Percentiles rank a stretch among this genome's conserved stretches.
Evolutionary conservation across 2,329 filamentous ascomycete genomes (phyloP).

Genomic region (Talaromyces marneffei): DNA sequence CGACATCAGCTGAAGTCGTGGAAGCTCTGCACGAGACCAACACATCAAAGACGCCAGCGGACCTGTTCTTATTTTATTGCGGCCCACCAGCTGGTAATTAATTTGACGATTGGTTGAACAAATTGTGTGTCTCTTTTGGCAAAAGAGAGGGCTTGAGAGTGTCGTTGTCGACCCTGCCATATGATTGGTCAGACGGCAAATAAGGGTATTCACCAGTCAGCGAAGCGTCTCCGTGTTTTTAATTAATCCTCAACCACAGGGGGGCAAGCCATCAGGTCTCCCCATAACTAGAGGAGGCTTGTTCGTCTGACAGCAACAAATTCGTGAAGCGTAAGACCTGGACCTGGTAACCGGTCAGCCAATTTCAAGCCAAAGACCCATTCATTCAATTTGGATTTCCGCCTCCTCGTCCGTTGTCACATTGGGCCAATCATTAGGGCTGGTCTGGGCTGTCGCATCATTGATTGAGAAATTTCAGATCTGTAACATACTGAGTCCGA

Average conservation of each 20-base stretch:
- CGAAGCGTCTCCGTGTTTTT: constrained; percentile 3
- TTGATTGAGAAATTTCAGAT: not conserved
- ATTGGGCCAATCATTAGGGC: not conserved
- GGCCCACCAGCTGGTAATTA: not conserved
- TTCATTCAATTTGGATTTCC: not conserved
- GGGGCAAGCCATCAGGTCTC: not conserved
- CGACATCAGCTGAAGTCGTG: not conserved
- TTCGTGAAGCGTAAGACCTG: not conserved
- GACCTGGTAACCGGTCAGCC: not conserved
- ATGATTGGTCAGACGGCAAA: not conserved
- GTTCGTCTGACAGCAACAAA: not conserved
- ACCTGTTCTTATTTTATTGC: not conserved
- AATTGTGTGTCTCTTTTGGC: not conserved
- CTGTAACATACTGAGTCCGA: constrained; percentile 5
- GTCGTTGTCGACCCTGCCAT: not conserved
- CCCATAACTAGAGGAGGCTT: not conserved
- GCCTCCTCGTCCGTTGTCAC: not conserved
- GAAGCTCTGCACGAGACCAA: not conserved
- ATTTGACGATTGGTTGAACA: not conserved
- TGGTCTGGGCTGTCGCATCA: not conserved
- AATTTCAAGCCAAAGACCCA: not conserved
- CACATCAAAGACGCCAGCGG: not conserved
- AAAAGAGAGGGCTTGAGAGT: not conserved
- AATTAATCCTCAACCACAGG: constrained; percentile 2
- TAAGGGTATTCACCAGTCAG: constrained; percentile 2